phyloP scores from a whole-genome alignment of 805 yeast species.

The Candida sithepensis region DNA sequence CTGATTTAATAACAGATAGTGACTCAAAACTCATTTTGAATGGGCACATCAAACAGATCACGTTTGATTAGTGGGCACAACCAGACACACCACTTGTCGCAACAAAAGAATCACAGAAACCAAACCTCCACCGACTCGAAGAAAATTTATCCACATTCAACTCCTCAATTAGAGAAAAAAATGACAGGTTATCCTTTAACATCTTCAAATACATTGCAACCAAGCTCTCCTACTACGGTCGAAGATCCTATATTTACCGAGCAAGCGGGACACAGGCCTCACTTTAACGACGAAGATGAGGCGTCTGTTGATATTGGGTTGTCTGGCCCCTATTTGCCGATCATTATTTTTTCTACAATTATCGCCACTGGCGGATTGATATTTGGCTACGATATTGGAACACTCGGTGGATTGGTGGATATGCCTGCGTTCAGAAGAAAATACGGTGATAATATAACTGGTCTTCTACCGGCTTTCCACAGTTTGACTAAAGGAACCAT shows the following conservation, averaged over 20 bases:
- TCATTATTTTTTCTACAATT: slow-evolving; percentile 21
- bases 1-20: no score
- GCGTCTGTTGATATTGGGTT: slow-evolving; percentile 5
- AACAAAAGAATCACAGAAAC: no score
- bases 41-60: no score
- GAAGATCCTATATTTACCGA: neutral
- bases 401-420: slow-evolving; percentile 32
- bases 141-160: no score
- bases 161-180: no score
- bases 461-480: slow-evolving; percentile 7
- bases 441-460: slow-evolving; percentile 22
- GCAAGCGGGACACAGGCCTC: no score
- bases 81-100: no score
- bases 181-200: no score
- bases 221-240: neutral
- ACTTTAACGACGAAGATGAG: neutral
- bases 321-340: slow-evolving; percentile 19
- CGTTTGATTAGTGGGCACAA: no score
- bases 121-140: no score
- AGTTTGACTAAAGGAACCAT: slow-evolving; percentile 29
- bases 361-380: slow-evolving; percentile 32
- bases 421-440: slow-evolving; percentile 23
- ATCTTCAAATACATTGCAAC: neutral
- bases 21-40: no score
- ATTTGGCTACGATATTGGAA: slow-evolving; percentile 37